A percentile compares a stretch with the other conserved stretches of the same genome.
phyloP scores from a whole-genome alignment of 257 asterid species.

The Solanum acaule region DNA sequence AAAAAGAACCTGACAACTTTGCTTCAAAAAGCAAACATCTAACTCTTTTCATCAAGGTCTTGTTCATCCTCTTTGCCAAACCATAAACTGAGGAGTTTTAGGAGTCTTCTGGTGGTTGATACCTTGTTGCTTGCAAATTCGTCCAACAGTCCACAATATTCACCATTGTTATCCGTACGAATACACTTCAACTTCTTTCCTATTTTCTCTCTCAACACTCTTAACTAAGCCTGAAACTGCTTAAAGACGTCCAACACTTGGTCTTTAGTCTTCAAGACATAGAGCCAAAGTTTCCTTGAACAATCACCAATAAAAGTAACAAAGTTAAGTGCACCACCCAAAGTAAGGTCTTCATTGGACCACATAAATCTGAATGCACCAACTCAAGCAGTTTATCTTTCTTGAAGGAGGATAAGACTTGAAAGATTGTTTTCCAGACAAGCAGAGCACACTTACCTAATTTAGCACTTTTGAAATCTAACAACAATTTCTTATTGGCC shows the following conservation, averaged over 20 bases:
- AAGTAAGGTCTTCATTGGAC: not conserved
- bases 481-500: not conserved
- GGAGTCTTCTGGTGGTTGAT: not conserved
- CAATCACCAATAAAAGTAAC: not conserved
- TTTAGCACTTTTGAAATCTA: not conserved
- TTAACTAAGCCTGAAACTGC: not conserved
- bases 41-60: not conserved
- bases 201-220: not conserved
- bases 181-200: not conserved
- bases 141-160: not conserved
- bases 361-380: not conserved
- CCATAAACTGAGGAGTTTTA: not conserved
- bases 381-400: not conserved
- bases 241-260: not conserved
- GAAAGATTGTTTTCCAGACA: not conserved
- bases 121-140: not conserved
- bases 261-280: not conserved
- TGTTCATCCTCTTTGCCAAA: not conserved
- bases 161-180: not conserved
- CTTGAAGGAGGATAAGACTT: not conserved
- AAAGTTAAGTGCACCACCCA: not conserved
- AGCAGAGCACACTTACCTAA: not conserved
- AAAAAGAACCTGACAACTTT: not conserved
- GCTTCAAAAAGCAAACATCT: not conserved
- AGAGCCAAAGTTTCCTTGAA: not conserved